A percentile compares a stretch with the other conserved stretches of the same genome.
Conservation (phyloP, 1,139 yeast genomes). For the Blastobotrys capitulatus region DNA sequence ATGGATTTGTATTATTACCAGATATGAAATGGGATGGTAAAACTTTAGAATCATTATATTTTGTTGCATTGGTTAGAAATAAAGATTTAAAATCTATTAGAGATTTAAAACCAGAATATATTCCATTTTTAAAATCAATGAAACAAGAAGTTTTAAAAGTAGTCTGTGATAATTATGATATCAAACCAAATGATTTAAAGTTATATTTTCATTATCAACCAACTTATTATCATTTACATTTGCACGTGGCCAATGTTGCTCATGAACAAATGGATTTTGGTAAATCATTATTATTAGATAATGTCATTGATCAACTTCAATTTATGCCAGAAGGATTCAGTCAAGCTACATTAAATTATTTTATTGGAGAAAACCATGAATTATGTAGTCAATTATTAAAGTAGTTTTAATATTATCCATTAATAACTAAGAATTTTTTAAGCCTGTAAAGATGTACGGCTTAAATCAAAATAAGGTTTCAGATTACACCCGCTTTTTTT, state of each 20-base stretch:
- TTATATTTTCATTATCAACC: constrained; percentile 90
- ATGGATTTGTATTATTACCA: constrained; percentile 42
- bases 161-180: constrained; percentile 44
- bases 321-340: constrained; percentile 44
- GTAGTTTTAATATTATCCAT: not conserved
- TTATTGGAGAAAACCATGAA: constrained; percentile 72
- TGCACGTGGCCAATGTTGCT: constrained; percentile 75
- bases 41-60: constrained; percentile 62
- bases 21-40: constrained; percentile 80
- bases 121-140: constrained; percentile 49
- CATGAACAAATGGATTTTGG: constrained; percentile 80
- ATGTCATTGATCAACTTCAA: constrained; percentile 65
- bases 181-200: constrained; percentile 50
- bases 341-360: constrained; percentile 48
- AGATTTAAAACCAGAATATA: constrained; percentile 59
- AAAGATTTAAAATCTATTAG: constrained; percentile 69
- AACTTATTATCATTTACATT: constrained; percentile 89
- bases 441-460: no score
- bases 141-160: constrained; percentile 42
- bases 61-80: constrained; percentile 72
- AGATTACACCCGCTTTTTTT: no score
- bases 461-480: no score
- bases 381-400: constrained; percentile 46
- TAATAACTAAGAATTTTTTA: no score
- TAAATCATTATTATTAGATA: constrained; percentile 76